Evolutionary conservation across 1,284 basidiomycete genomes (phyloP), one percentile per base, ranked within the genome.

Genomic region (Athelia sp.): DNA sequence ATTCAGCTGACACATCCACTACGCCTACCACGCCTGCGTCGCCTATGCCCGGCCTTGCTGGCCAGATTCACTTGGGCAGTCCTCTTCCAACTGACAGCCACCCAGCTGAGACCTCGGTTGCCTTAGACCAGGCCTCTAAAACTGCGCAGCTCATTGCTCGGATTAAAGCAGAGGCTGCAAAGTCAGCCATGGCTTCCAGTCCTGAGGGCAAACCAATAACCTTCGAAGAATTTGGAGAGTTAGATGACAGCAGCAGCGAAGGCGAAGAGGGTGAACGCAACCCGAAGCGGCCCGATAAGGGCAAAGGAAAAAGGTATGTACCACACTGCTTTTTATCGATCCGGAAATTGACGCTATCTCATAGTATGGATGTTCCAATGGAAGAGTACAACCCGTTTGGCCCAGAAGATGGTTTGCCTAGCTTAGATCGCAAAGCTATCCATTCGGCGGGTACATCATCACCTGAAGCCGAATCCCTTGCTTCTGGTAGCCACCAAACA

Each of bases 91-190:
- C 32, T 11, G 48, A 54, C 24, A 53, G 52, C 11, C 54, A 62
- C 11, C 56, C 62, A 9, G 68, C 67, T 0, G 56, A 63, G 34
- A 74, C 72, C 1, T 74, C 79, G 3, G 57, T 71, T 22, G 64
- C 71, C 6, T 62, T 82, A 15, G 71, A 77, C 55, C 56, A 67
- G 2, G 69, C 69, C 17, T 61, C 67, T 19, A 85, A 80, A 62
- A 72, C 84, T 1, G 73, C 74, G 15, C 66, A 72, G 54, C 70
- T 87, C 35, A 81, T 89, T 45, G 81, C 75, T 4, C 68, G 78
- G 29, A 84, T 88, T 50, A 82, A 74, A 62, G 81, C 77, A 4
- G 26, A 29, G 26, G 73, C 70, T 50, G 81, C 76, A 2, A 68
- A 66, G 45, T 73, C 73, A 14, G 69, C 67, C 22, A 67, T 58